Percentiles rank a stretch among this genome's conserved stretches.
Conservation (phyloP, 148 eudicot genomes). For the Fagopyrum tataricum region DNA sequence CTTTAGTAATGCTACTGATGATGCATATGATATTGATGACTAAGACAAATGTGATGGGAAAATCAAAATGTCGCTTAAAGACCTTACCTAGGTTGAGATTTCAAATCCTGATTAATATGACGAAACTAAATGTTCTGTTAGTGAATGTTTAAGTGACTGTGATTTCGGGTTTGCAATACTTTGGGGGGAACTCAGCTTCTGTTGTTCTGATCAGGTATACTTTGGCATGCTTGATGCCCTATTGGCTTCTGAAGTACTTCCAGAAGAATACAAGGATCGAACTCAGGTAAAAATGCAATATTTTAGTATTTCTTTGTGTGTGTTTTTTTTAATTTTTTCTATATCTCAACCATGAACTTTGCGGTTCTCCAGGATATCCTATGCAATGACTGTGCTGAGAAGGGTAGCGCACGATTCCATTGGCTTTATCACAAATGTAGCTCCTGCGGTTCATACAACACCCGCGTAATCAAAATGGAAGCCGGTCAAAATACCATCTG, state of each 20-base stretch:
- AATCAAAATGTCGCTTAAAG: background rate
- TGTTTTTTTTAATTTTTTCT: no score
- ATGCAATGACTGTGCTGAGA: slow-evolving; percentile 88
- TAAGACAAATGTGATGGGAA: background rate
- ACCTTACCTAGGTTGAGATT: no score
- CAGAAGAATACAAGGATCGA: slow-evolving; percentile 80
- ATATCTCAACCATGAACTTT: background rate
- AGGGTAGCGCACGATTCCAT: slow-evolving; percentile 77
- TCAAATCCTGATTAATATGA: background rate
- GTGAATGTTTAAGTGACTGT: no score
- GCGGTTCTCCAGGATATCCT: slow-evolving; percentile 56
- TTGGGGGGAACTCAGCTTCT: background rate
- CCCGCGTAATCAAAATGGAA: slow-evolving; percentile 69
- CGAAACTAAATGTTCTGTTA: background rate
- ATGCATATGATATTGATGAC: background rate
- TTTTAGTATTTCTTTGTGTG: no score
- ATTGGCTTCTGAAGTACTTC: slow-evolving; percentile 85
- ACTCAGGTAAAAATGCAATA: slow-evolving; percentile 48
- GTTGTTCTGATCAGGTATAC: slow-evolving; percentile 51
- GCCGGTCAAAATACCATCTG: slow-evolving; percentile 30
- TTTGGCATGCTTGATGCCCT: slow-evolving; percentile 96
- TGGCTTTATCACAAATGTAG: slow-evolving; percentile 98
- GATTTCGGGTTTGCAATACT: background rate
- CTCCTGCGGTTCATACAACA: slow-evolving; percentile 86
- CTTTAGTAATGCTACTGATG: background rate